A percentile compares a stretch with the other conserved stretches of the same genome.
These are phyloP conservation scores for Leccinum variicolor DNA, from an alignment of 768 basidiomycete species.

Conservation along the genomic window DNA sequence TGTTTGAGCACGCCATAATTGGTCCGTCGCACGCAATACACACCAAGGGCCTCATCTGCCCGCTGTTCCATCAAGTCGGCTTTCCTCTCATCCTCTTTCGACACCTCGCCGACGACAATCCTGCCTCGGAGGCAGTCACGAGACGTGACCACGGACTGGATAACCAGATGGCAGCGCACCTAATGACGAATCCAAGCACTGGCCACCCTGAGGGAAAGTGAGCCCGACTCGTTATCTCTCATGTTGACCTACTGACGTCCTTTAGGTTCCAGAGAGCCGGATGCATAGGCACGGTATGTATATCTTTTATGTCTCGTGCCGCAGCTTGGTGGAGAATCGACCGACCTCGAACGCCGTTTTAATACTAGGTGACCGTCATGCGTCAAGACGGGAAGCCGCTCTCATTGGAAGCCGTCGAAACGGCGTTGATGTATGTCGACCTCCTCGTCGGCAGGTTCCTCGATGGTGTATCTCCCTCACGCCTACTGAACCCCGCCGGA, in stretches of 20 bases:
- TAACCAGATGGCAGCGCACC: conserved; percentile 29
- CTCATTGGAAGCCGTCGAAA: conserved; percentile 25
- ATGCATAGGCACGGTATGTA: conserved; percentile 25
- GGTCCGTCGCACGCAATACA: conserved; percentile 26
- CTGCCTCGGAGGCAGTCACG: conserved; percentile 12
- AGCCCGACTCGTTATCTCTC: background rate
- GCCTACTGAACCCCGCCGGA: conserved; percentile 18
- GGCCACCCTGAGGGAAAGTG: conserved; percentile 26
- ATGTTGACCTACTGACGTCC: background rate
- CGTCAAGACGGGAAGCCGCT: conserved; percentile 23
- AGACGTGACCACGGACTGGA: conserved; percentile 22
- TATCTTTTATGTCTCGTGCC: background rate
- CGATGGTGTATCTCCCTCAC: conserved; percentile 15
- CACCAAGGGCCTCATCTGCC: conserved; percentile 19
- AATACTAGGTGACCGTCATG: conserved; percentile 24
- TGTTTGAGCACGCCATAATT: conserved; percentile 20
- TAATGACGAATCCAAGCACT: conserved; percentile 27
- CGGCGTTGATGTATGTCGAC: conserved; percentile 34
- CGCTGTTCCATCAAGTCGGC: conserved; percentile 26
- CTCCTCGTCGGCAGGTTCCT: conserved; percentile 28
- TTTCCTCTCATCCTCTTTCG: conserved; percentile 30
- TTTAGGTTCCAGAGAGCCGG: conserved; percentile 25
- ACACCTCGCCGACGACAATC: conserved; percentile 15
- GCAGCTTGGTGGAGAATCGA: too few relatives aligned
- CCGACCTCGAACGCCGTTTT: background rate